Evolutionary conservation across 306 rosid genomes (phyloP).

Genomic region (Lathyrus tuberosus): DNA sequence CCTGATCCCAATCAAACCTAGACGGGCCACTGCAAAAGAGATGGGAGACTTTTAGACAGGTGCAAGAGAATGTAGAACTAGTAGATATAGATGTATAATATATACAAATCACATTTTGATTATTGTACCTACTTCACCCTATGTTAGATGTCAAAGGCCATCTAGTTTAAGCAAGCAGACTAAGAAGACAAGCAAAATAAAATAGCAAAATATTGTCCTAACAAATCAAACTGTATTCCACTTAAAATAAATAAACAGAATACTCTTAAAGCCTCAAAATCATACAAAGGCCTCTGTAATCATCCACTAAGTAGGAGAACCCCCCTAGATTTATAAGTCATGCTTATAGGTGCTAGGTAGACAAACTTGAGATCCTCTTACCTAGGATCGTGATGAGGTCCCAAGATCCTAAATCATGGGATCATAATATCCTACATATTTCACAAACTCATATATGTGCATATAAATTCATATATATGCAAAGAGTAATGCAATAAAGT

Average conservation of each 20-base stretch:
- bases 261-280: background rate
- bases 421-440: background rate
- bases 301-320: background rate
- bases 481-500: too few species aligned
- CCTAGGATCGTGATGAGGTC: background rate
- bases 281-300: slow-evolving; percentile 8
- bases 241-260: slow-evolving; percentile 6
- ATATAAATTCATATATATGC: background rate
- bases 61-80: background rate
- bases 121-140: background rate
- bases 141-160: too few species aligned
- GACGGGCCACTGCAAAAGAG: slow-evolving; percentile 76
- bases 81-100: background rate
- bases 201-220: too few species aligned
- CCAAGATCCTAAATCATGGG: background rate
- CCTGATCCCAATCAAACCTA: slow-evolving; percentile 86
- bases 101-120: slow-evolving; percentile 10
- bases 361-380: background rate
- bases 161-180: too few species aligned
- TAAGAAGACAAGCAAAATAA: too few species aligned
- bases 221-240: slow-evolving; percentile 2
- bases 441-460: background rate
- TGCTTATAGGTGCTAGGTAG: background rate
- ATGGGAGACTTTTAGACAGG: slow-evolving; percentile 15
- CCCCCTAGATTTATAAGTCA: too few species aligned